Conservation (phyloP, 2,329 filamentous ascomycete species). For the Plectosphaerella plurivora region DNA sequence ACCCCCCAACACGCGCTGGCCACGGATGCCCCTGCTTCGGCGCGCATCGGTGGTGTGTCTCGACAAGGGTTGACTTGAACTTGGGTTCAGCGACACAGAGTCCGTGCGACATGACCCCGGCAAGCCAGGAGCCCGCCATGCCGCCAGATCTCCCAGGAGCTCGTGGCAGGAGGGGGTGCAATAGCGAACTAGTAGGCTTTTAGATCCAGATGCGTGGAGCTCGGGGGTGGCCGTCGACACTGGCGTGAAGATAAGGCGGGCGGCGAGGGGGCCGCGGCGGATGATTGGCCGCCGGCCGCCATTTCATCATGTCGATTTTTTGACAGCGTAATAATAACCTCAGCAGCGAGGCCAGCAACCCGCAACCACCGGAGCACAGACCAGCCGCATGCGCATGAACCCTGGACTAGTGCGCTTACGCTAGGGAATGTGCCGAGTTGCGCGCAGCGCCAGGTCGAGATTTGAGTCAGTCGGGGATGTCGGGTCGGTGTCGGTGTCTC, state of each 20-base stretch:
- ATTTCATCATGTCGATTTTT: slow-evolving; percentile 35
- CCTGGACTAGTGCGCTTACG: neutral
- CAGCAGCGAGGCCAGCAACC: neutral
- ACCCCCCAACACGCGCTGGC: neutral
- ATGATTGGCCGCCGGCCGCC: slow-evolving; percentile 31
- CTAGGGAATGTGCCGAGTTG: neutral
- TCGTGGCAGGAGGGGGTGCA: too few species aligned
- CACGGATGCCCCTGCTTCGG: too few species aligned
- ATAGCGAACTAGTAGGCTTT: neutral
- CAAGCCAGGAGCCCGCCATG: neutral
- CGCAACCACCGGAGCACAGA: too few species aligned
- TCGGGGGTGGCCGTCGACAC: neutral
- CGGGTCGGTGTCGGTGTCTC: too few species aligned
- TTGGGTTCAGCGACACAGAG: too few species aligned
- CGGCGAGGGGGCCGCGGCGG: slow-evolving; percentile 10
- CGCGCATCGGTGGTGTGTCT: too few species aligned
- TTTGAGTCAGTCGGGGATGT: neutral
- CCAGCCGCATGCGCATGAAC: too few species aligned
- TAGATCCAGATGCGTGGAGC: neutral
- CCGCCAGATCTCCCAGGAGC: slow-evolving; percentile 1
- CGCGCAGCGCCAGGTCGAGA: neutral
- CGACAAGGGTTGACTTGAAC: too few species aligned
- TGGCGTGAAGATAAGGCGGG: slow-evolving; percentile 31
- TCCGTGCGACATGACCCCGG: neutral
- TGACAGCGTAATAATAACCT: slow-evolving; percentile 8